Evolutionary conservation across 140 eudicot species (phyloP), one percentile per base, ranked within the genome.

Genomic region (Stevia rebaudiana): DNA sequence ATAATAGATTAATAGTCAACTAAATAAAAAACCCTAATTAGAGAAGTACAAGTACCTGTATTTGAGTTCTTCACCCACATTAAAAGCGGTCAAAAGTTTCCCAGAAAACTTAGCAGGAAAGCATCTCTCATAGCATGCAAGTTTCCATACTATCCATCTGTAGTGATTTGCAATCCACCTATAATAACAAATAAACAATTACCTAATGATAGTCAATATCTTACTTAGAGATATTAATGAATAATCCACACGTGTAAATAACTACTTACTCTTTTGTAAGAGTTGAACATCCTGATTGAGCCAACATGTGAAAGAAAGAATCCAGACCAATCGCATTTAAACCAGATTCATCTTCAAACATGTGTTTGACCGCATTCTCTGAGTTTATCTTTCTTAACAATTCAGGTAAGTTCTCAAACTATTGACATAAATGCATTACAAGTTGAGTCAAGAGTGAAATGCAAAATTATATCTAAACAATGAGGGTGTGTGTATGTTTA

Each of bases 91-190:
- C 35, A 88, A 67, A 67, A 88, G 81, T 47, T 83, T 92, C 56
- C 83, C 85, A 37, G 62, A 73, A 56, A 74, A 79, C 46, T 73
- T 81, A 62, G 73, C 82, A 74, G 86, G 83, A 79, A 77, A 87
- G 70, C 80, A 77, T 77, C 98, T 88, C 72, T 92, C 98, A 28
- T 92, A 92, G 76, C 87, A 88, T 50, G 95, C 96, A 56, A 92
- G 87, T 80, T 92, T 92, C 98, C 98, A 92, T 60, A 92, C 88
- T 22, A 92, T 85, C 98, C 98, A 92, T 85, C 85, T 85, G 72
- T 79, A 92, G 76, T 92, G 98, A 92, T 92, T 88, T 46, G 82
- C 79, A 50, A 81, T 78, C 98, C 96, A 92, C 78, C 98, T 92
- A 70, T 19, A 70, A 56, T 18, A 22, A 28, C 22, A 60, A 37